Evolutionary conservation across 2,329 filamentous ascomycete genomes (phyloP).

Genomic region (Botryosphaeria dothidea): DNA sequence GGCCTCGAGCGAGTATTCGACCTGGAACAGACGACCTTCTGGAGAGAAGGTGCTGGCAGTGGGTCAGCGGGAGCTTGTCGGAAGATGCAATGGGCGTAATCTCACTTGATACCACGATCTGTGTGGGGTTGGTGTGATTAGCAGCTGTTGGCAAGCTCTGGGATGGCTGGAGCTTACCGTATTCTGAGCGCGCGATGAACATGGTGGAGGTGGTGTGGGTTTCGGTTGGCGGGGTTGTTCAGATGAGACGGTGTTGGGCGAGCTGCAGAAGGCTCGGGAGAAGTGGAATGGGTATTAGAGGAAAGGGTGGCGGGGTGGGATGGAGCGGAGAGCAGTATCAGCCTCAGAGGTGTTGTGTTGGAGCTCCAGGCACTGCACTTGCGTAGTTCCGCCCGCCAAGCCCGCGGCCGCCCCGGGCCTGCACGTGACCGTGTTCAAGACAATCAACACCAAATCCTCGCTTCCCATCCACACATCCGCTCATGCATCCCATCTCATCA

Average conservation of each 20-base stretch:
- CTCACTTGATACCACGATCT: constrained; percentile 98
- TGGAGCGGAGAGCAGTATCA: background rate
- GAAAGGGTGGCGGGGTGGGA: background rate
- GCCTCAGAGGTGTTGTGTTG: constrained; percentile 16
- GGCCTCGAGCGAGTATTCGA: constrained; percentile 99
- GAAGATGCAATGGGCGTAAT: constrained; percentile 27
- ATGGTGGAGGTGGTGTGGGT: constrained; percentile 22
- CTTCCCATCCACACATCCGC: background rate
- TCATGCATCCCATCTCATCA: background rate
- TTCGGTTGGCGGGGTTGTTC: constrained; percentile 24
- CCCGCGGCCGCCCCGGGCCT: background rate
- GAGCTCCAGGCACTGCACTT: constrained; percentile 20
- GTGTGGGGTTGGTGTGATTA: constrained; percentile 27
- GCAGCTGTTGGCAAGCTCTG: constrained; percentile 27
- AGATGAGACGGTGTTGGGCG: background rate
- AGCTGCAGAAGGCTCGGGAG: background rate
- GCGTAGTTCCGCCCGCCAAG: constrained; percentile 16
- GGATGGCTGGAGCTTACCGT: constrained; percentile 66
- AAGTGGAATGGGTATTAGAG: background rate
- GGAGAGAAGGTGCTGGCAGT: constrained; percentile 89
- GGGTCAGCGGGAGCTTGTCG: constrained; percentile 27
- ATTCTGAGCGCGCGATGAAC: constrained; percentile 99
- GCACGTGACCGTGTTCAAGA: background rate
- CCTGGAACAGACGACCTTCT: constrained; percentile 98
- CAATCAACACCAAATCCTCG: background rate